Evolutionary conservation across 345 rosid species (phyloP), one percentile per base, ranked within the genome.

Genomic region (Trapa incisa): DNA sequence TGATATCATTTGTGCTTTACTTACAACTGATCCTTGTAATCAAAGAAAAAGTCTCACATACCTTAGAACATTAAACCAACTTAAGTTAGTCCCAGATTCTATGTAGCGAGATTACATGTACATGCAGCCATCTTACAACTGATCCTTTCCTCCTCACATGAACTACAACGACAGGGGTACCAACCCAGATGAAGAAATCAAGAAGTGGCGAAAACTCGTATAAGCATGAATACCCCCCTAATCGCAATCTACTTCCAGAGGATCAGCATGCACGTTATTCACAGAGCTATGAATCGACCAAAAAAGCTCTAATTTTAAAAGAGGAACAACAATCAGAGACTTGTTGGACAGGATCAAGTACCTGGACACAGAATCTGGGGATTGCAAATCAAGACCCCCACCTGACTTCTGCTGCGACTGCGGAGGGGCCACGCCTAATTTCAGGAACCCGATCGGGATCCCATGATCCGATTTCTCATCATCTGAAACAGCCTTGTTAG

Each of bases 311-410:
- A 54, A 54, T n/a, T 54, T 54, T 2, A 5, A 35, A 22, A 54
- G 35, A 58, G 10, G 35, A n/a, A 5, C 36, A 58, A 33, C 63
- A 32, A 58, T 35, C 63, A 2, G 63, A 32, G 37, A 58, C 37
- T 9, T 58, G 38, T 35, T 9, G 37, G 63, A 35, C 12, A 11
- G n/a, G 50, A 17, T 16, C 16, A 64, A 47, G 69, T 80, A 94
- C 98, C 98, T 89, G n/a, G 93, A 85, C 75, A 86, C 86, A 52
- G 98, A 89, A 80, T 89, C 91, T 54, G 98, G 96, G 41, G 98
- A 92, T 35, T 91, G 80, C 64, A 81, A 75, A 67, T 92, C 96
- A 29, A 78, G 65, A 63, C 84, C 87, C 67, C 86, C 86, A 63
- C 80, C 71, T 6, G 87, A 73, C 73, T 81, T 91, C 69, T 73